Evolutionary conservation across 306 rosid species (phyloP), one percentile per base, ranked within the genome.

Genomic region (Quercus ilex): DNA sequence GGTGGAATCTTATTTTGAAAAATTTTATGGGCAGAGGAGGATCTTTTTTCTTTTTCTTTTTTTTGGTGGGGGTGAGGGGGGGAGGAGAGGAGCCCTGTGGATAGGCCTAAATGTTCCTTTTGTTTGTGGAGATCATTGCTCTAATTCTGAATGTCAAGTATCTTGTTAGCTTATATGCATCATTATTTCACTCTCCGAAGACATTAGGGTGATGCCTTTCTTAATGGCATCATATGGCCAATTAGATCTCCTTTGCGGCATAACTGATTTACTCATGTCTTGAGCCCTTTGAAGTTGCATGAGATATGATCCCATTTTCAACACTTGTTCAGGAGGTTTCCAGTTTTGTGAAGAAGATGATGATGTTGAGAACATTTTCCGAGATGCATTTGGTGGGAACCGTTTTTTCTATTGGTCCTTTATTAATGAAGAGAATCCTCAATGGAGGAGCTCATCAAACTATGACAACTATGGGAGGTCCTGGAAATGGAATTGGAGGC

Each of bases 381-480:
- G 74, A 73, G 79, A 87, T 51, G 81, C 90, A 55, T 94, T 92
- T 85, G 92, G 97, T 35, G 92, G 94, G 55, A 78, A 69, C 17
- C 83, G 83, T 60, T 79, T 43, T 63, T 92, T 68, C 78, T 80
- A 88, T 80, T 91, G 90, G 91, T 89, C 97, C 70, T 94, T 92
- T 30, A 69, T 86, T 67, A 82, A 89, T 83, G 98, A 88, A 74
- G 97, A 88, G 74, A 75, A 85, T 83, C 82, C 89, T 81, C 93
- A 77, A 55, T 80, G 93, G 94, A 83, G 90, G 80, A 87, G 87
- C 81, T 89, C 96, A 49, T 79, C 83, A 76, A 83, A 78, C 74
- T 74, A 84, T 57, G 82, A 74, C 77, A 55, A 75, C 76, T 28
- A 67, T 63, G 78, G 89, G 28, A 92, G 77, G 74, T 90, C 89